These are phyloP conservation scores for Botrytis cinerea DNA, from an alignment of 2,329 filamentous ascomycete species.

Conservation along the genomic window DNA sequence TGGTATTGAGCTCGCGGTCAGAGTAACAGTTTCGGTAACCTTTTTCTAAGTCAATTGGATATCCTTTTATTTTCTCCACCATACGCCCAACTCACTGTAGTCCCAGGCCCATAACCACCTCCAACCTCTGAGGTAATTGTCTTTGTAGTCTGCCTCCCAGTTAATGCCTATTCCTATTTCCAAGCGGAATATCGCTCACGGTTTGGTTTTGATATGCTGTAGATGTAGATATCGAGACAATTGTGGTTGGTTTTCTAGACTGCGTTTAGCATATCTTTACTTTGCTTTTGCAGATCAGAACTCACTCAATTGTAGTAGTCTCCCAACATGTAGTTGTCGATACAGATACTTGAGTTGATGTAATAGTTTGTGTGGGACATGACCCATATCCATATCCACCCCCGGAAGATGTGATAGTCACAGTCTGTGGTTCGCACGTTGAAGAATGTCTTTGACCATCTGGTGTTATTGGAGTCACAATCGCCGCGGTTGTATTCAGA, in stretches of 20 bases:
- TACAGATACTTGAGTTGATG: constrained; percentile 12
- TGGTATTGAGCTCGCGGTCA: background rate
- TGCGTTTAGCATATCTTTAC: background rate
- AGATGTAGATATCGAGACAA: constrained; percentile 10
- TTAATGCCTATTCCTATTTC: background rate
- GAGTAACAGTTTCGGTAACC: constrained; percentile 3
- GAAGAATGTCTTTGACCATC: background rate
- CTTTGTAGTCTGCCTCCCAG: background rate
- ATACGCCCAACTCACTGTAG: background rate
- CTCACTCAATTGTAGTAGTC: constrained; percentile 10
- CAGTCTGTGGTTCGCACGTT: constrained; percentile 14
- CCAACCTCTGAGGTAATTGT: background rate
- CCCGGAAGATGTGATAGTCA: background rate
- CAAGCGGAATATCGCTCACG: background rate
- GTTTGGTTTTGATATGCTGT: constrained; percentile 15
- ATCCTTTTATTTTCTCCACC: background rate
- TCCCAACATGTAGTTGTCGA: constrained; percentile 12
- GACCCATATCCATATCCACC: constrained; percentile 15
- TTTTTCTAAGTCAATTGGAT: background rate
- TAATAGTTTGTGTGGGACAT: constrained; percentile 29
- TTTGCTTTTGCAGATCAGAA: background rate
- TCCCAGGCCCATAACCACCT: constrained; percentile 13
- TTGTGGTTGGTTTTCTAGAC: constrained; percentile 3
- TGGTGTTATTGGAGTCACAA: background rate
- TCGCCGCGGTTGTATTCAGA: constrained; percentile 18